Conservation (phyloP, 805 yeast genomes). For the Wickerhamiella hasegawae region DNA sequence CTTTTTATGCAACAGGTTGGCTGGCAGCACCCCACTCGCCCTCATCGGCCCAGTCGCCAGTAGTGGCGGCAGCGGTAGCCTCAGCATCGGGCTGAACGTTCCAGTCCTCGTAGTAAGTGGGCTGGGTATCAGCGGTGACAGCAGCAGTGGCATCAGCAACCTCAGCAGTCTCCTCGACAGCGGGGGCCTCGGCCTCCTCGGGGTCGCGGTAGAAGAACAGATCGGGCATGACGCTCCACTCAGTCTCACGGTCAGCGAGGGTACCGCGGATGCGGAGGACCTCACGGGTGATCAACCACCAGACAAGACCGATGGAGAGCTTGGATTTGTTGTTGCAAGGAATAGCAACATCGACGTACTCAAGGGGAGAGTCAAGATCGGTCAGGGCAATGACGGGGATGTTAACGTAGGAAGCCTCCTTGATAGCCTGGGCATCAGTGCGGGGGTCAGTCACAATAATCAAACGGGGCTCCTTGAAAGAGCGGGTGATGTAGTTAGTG, state of each 20-base stretch:
- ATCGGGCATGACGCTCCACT: slow-evolving; percentile 99
- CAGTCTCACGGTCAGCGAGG: slow-evolving; percentile 86
- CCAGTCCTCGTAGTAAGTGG: slow-evolving; percentile 27
- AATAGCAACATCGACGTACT: slow-evolving; percentile 98
- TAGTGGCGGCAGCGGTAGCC: slow-evolving; percentile 42
- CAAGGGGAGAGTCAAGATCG: slow-evolving; percentile 98
- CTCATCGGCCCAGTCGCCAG: slow-evolving; percentile 30
- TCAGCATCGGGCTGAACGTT: slow-evolving; percentile 25
- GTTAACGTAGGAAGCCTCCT: slow-evolving; percentile 99
- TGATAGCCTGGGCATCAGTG: slow-evolving; percentile 99
- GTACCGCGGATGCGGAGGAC: slow-evolving; percentile 98
- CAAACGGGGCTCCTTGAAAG: slow-evolving; percentile 99
- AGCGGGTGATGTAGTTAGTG: slow-evolving; percentile 99
- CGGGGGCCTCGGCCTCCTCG: slow-evolving; percentile 85
- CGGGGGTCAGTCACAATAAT: slow-evolving; percentile 99
- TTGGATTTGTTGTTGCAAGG: slow-evolving; percentile 99
- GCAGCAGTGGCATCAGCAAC: slow-evolving; percentile 64
- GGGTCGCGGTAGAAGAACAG: slow-evolving; percentile 99
- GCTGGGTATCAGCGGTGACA: slow-evolving; percentile 27
- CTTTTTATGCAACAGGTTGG: slow-evolving; percentile 13
- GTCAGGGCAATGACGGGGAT: slow-evolving; percentile 98
- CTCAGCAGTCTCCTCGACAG: slow-evolving; percentile 43
- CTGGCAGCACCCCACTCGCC: slow-evolving; percentile 14
- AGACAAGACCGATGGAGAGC: slow-evolving; percentile 98
- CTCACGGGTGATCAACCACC: slow-evolving; percentile 99